phyloP scores from a whole-genome alignment of 805 yeast genomes.

The Saccharomycopsis sp. region DNA sequence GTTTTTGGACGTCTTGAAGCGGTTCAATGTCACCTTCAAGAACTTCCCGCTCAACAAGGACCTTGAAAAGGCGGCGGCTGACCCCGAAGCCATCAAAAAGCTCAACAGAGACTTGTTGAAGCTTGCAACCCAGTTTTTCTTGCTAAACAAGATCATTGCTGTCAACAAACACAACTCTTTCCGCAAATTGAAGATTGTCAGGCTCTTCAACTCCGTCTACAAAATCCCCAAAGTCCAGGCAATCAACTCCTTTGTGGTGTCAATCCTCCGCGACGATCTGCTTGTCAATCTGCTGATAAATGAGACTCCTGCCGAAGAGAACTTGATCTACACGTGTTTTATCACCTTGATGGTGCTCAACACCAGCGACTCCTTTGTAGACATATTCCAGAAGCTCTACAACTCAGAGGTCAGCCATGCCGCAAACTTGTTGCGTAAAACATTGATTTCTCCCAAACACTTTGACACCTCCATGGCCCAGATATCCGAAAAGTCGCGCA shows the following conservation, averaged over 20 bases:
- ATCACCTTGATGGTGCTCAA: constrained; percentile 16
- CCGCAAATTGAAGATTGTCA: constrained; percentile 12
- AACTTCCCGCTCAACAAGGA: background rate
- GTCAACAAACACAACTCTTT: constrained; percentile 2
- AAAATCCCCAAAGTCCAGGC: constrained; percentile 12
- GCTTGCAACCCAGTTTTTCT: constrained; percentile 3
- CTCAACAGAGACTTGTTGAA: constrained; percentile 1
- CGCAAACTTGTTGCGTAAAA: constrained; percentile 12
- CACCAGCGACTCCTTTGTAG: constrained; percentile 14
- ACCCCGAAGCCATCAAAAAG: background rate
- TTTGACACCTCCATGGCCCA: constrained; percentile 13
- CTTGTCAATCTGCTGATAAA: background rate
- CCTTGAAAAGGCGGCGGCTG: background rate
- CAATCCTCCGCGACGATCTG: constrained; percentile 10
- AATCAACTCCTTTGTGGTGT: constrained; percentile 25
- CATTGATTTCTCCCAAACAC: constrained; percentile 17
- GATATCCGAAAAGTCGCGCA: constrained; percentile 7
- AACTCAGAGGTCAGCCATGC: constrained; percentile 7
- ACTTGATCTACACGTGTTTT: constrained; percentile 1
- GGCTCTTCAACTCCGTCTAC: constrained; percentile 9
- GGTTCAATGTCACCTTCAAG: constrained; percentile 10
- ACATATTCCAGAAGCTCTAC: constrained; percentile 11
- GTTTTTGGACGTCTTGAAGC: constrained; percentile 33
- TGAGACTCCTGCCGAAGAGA: background rate
- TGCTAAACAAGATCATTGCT: constrained; percentile 8